Conservation (phyloP, 257 asterid species). For the Capsicum baccatum region DNA sequence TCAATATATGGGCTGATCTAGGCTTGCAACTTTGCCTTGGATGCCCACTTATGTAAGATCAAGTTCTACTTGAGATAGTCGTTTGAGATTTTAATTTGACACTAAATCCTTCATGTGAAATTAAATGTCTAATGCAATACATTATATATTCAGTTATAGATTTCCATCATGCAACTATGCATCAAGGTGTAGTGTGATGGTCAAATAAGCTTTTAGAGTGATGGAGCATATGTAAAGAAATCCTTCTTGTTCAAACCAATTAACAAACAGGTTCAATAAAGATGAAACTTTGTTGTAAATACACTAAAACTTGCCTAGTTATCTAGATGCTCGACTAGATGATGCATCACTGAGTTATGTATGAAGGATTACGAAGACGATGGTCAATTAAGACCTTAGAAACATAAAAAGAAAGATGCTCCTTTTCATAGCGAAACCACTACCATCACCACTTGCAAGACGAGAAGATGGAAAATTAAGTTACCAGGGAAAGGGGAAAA, state of each 20-base stretch:
- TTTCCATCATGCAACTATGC: slow-evolving; percentile 2
- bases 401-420: not conserved
- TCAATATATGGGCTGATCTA: not conserved
- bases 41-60: no score
- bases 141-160: not conserved
- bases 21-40: not conserved
- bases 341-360: not conserved
- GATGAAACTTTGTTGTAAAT: not conserved
- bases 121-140: not conserved
- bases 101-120: not conserved
- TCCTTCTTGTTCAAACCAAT: not conserved
- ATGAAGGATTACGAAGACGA: not conserved
- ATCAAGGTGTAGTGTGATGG: not conserved
- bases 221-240: not conserved
- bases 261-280: not conserved
- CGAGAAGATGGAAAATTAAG: not conserved
- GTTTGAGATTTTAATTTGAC: no score
- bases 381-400: not conserved
- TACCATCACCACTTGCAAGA: not conserved
- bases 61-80: no score
- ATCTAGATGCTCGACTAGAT: not conserved
- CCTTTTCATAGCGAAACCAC: not conserved
- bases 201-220: not conserved
- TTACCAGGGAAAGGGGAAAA: not conserved
- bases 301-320: not conserved